Conservation (phyloP, 805 yeast genomes). For the Candida glaebosa region DNA sequence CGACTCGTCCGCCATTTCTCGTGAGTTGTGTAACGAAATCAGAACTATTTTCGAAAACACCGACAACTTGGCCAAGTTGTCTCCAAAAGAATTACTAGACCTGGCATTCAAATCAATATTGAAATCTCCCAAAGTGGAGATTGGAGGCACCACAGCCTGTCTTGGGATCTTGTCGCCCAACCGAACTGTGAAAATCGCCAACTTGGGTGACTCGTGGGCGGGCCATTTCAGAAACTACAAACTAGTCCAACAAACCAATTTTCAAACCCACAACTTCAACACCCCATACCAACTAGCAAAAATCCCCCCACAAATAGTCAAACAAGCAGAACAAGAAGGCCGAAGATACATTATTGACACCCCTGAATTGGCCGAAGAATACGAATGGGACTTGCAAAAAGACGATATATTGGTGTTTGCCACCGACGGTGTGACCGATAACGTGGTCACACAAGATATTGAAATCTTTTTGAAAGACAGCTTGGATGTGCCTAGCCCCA, state of each 20-base stretch:
- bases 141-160: conserved; percentile 94
- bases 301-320: conserved; percentile 61
- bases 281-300: conserved; percentile 91
- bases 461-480: conserved; percentile 62
- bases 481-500: conserved; percentile 25
- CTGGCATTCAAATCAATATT: conserved; percentile 55
- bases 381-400: conserved; percentile 59
- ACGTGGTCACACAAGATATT: conserved; percentile 69
- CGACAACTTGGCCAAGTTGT: conserved; percentile 11
- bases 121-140: conserved; percentile 59
- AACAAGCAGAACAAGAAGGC: conserved; percentile 52
- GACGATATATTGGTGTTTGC: conserved; percentile 82
- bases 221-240: conserved; percentile 70
- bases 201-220: conserved; percentile 94
- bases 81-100: conserved; percentile 49
- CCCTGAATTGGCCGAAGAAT: conserved; percentile 67
- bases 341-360: conserved; percentile 65
- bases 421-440: conserved; percentile 93
- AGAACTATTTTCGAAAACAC: conserved; percentile 29
- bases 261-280: conserved; percentile 84
- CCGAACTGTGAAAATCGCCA: conserved; percentile 62
- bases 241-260: conserved; percentile 61
- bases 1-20: conserved; percentile 82
- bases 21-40: conserved; percentile 67
- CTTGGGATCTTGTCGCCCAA: conserved; percentile 64